These are phyloP conservation scores for Hydnomerulius pinastri DNA, from an alignment of 768 basidiomycete genomes.

Conservation along the genomic window DNA sequence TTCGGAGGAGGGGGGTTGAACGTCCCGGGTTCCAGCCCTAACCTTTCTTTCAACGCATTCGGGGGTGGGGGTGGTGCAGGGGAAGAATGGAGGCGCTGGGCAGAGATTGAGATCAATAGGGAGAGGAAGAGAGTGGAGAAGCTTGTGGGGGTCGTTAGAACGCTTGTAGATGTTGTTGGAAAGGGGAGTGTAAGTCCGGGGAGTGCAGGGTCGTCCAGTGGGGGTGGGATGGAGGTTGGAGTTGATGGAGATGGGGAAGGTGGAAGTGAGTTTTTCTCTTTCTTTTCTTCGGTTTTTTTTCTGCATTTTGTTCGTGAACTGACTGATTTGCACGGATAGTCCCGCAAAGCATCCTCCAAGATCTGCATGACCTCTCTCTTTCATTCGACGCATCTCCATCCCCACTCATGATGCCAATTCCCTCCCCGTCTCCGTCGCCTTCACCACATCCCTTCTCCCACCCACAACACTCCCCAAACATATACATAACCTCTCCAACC, in stretches of 20 bases:
- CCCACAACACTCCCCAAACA: constrained; percentile 53
- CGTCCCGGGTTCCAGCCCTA: constrained; percentile 3
- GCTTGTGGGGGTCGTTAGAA: constrained; percentile 57
- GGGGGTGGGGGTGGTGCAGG: constrained; percentile 6
- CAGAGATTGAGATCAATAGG: constrained; percentile 43
- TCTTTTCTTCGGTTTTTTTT: neutral
- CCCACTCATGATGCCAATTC: constrained; percentile 13
- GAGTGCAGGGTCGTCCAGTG: neutral
- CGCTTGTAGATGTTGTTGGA: constrained; percentile 63
- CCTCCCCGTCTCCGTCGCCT: constrained; percentile 30
- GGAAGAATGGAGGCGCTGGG: constrained; percentile 33
- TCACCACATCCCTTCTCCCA: constrained; percentile 20
- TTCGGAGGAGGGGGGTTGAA: constrained; percentile 14
- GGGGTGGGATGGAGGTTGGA: neutral
- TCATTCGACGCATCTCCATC: constrained; percentile 24
- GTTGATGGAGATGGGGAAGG: constrained; percentile 9
- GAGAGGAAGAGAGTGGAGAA: constrained; percentile 66
- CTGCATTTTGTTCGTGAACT: constrained; percentile 2
- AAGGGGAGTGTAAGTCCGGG: constrained; percentile 30
- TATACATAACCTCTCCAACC: constrained; percentile 69
- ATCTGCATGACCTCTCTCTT: constrained; percentile 29
- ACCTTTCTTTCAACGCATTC: constrained; percentile 11
- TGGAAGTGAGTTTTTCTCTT: constrained; percentile 12
- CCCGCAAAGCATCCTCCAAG: constrained; percentile 21
- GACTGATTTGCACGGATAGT: constrained; percentile 11